Base-by-base conservation (phyloP, 1,284 basidiomycete species). In the Cutaneotrichosporon spelunceum region DNA sequence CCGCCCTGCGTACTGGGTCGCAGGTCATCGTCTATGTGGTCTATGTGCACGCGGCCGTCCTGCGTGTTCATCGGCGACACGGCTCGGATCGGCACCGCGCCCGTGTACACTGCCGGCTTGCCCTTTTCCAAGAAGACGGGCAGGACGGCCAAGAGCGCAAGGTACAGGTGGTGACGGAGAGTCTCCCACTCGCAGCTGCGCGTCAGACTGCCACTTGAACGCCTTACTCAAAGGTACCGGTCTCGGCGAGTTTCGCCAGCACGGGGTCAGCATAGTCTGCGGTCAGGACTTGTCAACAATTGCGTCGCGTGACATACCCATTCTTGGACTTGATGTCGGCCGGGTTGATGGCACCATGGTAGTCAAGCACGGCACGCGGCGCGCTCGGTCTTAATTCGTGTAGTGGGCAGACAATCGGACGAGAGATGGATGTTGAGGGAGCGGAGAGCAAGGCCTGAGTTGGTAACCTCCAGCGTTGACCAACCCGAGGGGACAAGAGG, bases 171-270 rank as follows among this genome's bases (percentile, higher is more conserved):
- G 68, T 88, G 83, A 49, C 87, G 84, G 29, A 93, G 82, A 29
- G 83, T 80, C 14, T 82, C 74, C 91, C 91, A 94, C 74, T 90
- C 87, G 68, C 82, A 81, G 70, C 90, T 91, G 50, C 29, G 9
- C 13, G 39, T 45, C 3, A 53, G 57, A 4, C 21, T 26, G 16
- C 6, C 0, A 7, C 14, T 14, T 19, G 16, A 24, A 59, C 66
- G 70, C 63, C 78, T 66, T 55, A 91, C 91, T 87, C 84, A 71
- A 90, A 82, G 33, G 81, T 77, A 72, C 92, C 90, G 2, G 85
- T 86, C 14, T 82, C 82, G 4, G 88, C 88, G 65, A 91, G 85
- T 60, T 83, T 82, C 57, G 87, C 82, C 29, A 93, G 78, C 2
- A 88, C 66, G 11, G 79, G 78, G 65, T 90, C 85, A 71, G 87